A percentile compares a stretch with the other conserved stretches of the same genome.
phyloP scores from a whole-genome alignment of 2,329 filamentous ascomycete species.

The Lithohypha guttulata region DNA sequence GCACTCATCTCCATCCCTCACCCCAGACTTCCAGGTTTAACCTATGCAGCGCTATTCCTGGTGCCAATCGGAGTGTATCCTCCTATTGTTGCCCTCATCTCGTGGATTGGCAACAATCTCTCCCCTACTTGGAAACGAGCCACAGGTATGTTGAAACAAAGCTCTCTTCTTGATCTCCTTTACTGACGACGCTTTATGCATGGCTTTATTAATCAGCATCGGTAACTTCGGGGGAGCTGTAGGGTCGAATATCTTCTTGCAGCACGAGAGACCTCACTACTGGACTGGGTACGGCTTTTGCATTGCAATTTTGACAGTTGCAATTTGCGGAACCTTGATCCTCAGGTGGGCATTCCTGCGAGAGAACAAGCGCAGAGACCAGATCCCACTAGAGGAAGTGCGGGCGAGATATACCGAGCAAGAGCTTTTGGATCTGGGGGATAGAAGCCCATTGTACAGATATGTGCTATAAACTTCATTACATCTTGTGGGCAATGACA shows the following conservation, averaged over 20 bases:
- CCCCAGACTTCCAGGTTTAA: conserved; percentile 33
- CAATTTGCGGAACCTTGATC: conserved; percentile 24
- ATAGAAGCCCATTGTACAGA: conserved; percentile 26
- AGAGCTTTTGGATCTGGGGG: conserved; percentile 25
- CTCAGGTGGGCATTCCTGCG: conserved; percentile 21
- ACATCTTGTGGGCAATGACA: no score
- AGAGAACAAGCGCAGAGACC: conserved; percentile 25
- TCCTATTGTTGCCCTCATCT: conserved; percentile 44
- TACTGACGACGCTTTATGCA: no score
- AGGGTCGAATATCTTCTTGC: conserved; percentile 32
- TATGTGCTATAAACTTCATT: conserved; percentile 25
- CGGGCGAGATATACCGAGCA: conserved; percentile 18
- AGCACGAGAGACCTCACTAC: conserved; percentile 27
- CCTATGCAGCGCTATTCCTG: conserved; percentile 24
- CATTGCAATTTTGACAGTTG: conserved; percentile 27
- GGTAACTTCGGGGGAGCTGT: conserved; percentile 48
- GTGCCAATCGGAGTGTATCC: conserved; percentile 59
- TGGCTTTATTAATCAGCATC: conserved; percentile 52
- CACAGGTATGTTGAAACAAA: conserved; percentile 41
- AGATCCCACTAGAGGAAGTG: conserved; percentile 14
- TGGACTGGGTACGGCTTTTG: conserved; percentile 29
- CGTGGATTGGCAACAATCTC: conserved; percentile 62
- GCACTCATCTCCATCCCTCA: conserved; percentile 41
- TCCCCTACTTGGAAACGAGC: conserved; percentile 60
- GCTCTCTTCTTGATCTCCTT: conserved; percentile 26